Evolutionary conservation across 2,329 filamentous ascomycete genomes (phyloP), one percentile per base, ranked within the genome.

Genomic region (Cercospora beticola): DNA sequence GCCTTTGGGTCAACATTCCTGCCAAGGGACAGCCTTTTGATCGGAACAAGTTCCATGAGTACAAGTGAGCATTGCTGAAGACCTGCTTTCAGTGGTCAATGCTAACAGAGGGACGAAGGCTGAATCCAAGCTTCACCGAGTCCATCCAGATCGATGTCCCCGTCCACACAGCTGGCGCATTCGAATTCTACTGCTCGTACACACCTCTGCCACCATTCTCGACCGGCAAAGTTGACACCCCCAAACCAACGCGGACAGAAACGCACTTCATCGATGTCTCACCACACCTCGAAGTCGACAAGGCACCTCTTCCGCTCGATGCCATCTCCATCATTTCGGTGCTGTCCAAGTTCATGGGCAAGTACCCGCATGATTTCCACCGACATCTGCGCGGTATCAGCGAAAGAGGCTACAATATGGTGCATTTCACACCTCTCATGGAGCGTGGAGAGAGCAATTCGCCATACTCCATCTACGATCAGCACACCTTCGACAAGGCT

Each of bases 341-440:
- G 66, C 92, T 99, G 71, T 97, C 94, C 78, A 99, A 99, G 82
- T 97, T 97, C 82, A 96, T 99, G 92, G 95, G 95, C 71, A 89
- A 90, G 77, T 97, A 95, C 77, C 93, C 94, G 0, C 85, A 85
- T 16, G 92, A 97, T 76, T 99, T 94, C 94, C 89, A 97, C 78
- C 90, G 88, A 62, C 94, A 98, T 79, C 83, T 99, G 67, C 86
- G 87, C 66, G 94, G 95, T 30, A 97, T 99, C 78, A 92, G 92
- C 78, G 88, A 92, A 76, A 87, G 95, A 70, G 94, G 94, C 57
- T 99, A 99, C 85, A 99, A 99, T 82, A 97, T 98, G 93, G 89
- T 99, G 69, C 95, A 99, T 80, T 99, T 99, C 80, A 97, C 95
- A 1, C 95, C 95, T 9, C 84, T 99, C 73, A 95, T 97, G 85